Evolutionary conservation across 1,139 yeast genomes (phyloP), one percentile per base, ranked within the genome.

Genomic region (Kluyveromyces sp.): DNA sequence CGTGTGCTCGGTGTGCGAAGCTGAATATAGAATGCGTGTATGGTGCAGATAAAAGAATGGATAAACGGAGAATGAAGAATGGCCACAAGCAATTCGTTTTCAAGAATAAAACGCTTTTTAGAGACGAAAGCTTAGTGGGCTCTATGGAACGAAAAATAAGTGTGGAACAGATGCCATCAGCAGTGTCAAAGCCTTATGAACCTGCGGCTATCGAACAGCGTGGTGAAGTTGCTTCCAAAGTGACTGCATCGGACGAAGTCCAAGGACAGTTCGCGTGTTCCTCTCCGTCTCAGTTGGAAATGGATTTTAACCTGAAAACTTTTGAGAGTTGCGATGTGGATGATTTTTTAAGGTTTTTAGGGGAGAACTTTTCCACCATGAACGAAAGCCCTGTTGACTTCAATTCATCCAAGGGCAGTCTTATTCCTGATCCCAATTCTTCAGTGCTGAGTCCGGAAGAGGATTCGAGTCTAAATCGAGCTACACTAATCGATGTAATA

Each of bases 1-100:
- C 96, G 1, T 89, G 98, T 57, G 69, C 88, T 0, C 69, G 96
- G 49, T 89, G 97, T 61, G 58, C 67, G n/a, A 84, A 83, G 59
- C 78, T 84, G 56, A 75, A 77, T 8, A 69, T 83, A 4, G 69
- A 70, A 18, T 89, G 98, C 61, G 74, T 80, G 33, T 65, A 37
- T 19, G 40, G 40, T 4, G 30, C 33, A 11, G 40, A 37, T 25
- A 2, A 26, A 19, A 16, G 40, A 18, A 28, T 16, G 18, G 39
- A 36, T 13, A 36, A 36, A 36, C 39, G 33, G 4, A 36, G 16
- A 22, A 3, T n/a, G 9, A 36, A 28, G 12, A 33, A 36, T 12
- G 39, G 39, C 6, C 28, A 19, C 4, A 22, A 25, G n/a, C 13
- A 26, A 33, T 36, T 25, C 17, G 17, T 26, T 2, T 36, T 36